A percentile compares a stretch with the other conserved stretches of the same genome.
Evolutionary conservation across 495 filamentous ascomycete species (phyloP).

Genomic region (Penicillium mononematosum): DNA sequence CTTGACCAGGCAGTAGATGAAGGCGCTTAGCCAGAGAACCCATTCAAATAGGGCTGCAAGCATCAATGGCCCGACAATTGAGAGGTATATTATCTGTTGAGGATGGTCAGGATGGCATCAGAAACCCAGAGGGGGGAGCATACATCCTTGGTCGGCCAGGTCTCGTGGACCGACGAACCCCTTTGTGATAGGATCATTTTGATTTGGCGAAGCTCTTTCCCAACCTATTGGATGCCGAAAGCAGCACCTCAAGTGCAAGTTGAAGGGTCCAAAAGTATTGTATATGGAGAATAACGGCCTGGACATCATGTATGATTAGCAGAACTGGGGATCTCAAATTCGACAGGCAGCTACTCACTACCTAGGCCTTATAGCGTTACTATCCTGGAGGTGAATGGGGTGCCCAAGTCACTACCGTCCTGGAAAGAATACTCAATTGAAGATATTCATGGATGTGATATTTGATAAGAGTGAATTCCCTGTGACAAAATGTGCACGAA

Average conservation of each 20-base stretch:
- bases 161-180: conserved; percentile 18
- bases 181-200: neutral
- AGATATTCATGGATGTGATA: neutral
- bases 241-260: neutral
- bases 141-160: conserved; percentile 68
- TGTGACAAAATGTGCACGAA: neutral
- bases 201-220: neutral
- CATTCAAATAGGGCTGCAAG: conserved; percentile 85
- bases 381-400: neutral
- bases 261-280: neutral
- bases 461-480: neutral
- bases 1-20: conserved; percentile 86
- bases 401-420: neutral
- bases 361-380: neutral
- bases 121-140: neutral
- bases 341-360: neutral
- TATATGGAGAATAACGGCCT: neutral
- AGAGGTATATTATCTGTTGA: conserved; percentile 72
- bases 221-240: neutral
- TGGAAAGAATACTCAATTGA: neutral
- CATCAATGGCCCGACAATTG: conserved; percentile 80
- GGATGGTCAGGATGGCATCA: neutral
- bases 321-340: neutral
- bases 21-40: conserved; percentile 90
- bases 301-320: neutral